These are phyloP conservation scores for Penicillium sp. DNA, from an alignment of 2,329 filamentous ascomycete genomes.

Conservation along the genomic window DNA sequence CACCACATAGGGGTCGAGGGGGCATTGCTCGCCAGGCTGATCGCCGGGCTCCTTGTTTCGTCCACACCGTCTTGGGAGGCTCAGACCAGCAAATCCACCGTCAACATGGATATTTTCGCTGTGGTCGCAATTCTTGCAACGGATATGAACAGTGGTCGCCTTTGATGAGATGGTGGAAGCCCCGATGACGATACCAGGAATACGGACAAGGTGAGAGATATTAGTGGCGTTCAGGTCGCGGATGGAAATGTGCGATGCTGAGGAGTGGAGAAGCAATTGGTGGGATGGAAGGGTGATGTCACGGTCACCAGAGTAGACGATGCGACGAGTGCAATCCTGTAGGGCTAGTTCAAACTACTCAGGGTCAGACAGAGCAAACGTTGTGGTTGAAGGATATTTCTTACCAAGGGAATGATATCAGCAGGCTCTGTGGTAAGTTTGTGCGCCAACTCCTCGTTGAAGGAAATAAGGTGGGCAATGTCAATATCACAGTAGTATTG, in stretches of 20 bases:
- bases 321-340: constrained; percentile 86
- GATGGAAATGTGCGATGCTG: constrained; percentile 86
- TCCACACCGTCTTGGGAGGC: constrained; percentile 76
- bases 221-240: constrained; percentile 89
- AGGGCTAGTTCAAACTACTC: constrained; percentile 83
- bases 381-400: constrained; percentile 26
- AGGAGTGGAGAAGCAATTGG: constrained; percentile 92
- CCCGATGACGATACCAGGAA: constrained; percentile 96
- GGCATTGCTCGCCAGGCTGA: constrained; percentile 73
- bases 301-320: constrained; percentile 77
- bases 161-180: constrained; percentile 97
- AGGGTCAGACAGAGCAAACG: constrained; percentile 3
- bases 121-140: constrained; percentile 83
- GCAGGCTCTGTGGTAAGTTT: constrained; percentile 84
- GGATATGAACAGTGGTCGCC: constrained; percentile 79
- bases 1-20: constrained; percentile 93
- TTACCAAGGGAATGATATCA: constrained; percentile 86
- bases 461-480: constrained; percentile 91
- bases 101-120: constrained; percentile 68
- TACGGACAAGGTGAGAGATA: constrained; percentile 90
- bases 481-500: constrained; percentile 97
- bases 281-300: constrained; percentile 77
- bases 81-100: constrained; percentile 84
- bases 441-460: constrained; percentile 92
- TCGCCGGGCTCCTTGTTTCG: constrained; percentile 60